A percentile compares a stretch with the other conserved stretches of the same genome.
Conservation (phyloP, 495 filamentous ascomycete genomes). For the Neurospora sp. region DNA sequence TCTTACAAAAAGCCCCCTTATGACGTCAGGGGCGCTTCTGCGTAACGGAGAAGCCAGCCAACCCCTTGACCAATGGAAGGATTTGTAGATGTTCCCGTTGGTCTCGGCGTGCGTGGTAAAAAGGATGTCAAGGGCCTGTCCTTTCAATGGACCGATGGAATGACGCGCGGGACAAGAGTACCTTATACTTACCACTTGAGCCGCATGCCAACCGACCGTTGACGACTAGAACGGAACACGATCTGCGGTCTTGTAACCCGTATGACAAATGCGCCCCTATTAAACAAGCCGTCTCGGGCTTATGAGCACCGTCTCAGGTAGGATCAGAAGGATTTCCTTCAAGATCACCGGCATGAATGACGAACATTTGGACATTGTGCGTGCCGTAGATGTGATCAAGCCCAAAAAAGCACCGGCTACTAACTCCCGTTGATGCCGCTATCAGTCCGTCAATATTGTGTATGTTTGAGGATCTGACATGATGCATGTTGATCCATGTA, state of each 20-base stretch:
- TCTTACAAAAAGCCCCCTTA: background rate
- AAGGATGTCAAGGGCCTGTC: background rate
- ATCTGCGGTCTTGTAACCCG: background rate
- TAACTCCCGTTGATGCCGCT: background rate
- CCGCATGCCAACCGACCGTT: background rate
- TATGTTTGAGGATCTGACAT: background rate
- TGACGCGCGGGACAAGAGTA: background rate
- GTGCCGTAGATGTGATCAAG: background rate
- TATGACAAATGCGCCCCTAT: background rate
- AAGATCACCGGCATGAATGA: background rate
- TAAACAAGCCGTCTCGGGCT: background rate
- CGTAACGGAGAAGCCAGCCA: background rate
- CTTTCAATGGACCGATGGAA: background rate
- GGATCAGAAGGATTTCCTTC: background rate
- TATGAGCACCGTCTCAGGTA: background rate
- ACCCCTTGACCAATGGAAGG: background rate
- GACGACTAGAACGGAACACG: background rate
- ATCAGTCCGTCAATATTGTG: background rate
- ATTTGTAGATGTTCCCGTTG: background rate
- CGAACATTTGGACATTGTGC: background rate
- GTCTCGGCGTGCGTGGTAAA: background rate
- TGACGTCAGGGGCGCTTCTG: background rate
- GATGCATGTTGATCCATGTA: background rate
- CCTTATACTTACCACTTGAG: background rate
- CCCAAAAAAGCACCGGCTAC: background rate